phyloP scores from a whole-genome alignment of 805 yeast genomes.

The Priceomyces melissophilus region DNA sequence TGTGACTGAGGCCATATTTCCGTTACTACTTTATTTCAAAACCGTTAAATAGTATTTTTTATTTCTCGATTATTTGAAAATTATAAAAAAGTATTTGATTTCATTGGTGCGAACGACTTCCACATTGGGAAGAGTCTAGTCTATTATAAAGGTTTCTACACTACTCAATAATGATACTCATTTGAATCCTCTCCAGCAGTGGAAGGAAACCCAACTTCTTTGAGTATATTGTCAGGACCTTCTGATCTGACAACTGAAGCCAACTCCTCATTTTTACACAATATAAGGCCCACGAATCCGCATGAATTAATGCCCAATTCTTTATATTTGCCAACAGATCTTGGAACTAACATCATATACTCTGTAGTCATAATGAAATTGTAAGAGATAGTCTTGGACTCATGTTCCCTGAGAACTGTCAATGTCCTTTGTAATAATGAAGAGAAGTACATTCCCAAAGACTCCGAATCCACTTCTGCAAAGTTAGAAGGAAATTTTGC shows the following conservation, averaged over 20 bases:
- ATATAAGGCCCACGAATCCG: slow-evolving; percentile 74
- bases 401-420: slow-evolving; percentile 58
- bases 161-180: slow-evolving; percentile 56
- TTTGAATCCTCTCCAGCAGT: slow-evolving; percentile 54
- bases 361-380: slow-evolving; percentile 77
- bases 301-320: slow-evolving; percentile 68
- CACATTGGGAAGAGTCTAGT: slow-evolving; percentile 17
- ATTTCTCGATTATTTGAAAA: not conserved
- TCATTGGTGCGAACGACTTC: slow-evolving; percentile 14
- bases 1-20: slow-evolving; percentile 56
- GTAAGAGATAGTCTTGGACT: slow-evolving; percentile 54
- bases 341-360: slow-evolving; percentile 87
- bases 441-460: slow-evolving; percentile 65
- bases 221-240: slow-evolving; percentile 52
- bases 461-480: slow-evolving; percentile 46
- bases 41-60: not conserved
- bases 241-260: slow-evolving; percentile 44
- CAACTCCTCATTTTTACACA: slow-evolving; percentile 65
- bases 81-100: not conserved
- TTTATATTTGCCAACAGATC: slow-evolving; percentile 54
- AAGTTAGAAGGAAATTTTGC: slow-evolving; percentile 50
- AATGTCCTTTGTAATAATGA: slow-evolving; percentile 69
- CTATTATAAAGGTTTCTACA: not conserved
- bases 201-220: slow-evolving; percentile 64
- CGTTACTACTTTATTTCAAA: not conserved